Percentiles rank a stretch among this genome's conserved stretches.
Conservation (phyloP, 2,329 filamentous ascomycete species). For the Pseudogymnoascus sp. region DNA sequence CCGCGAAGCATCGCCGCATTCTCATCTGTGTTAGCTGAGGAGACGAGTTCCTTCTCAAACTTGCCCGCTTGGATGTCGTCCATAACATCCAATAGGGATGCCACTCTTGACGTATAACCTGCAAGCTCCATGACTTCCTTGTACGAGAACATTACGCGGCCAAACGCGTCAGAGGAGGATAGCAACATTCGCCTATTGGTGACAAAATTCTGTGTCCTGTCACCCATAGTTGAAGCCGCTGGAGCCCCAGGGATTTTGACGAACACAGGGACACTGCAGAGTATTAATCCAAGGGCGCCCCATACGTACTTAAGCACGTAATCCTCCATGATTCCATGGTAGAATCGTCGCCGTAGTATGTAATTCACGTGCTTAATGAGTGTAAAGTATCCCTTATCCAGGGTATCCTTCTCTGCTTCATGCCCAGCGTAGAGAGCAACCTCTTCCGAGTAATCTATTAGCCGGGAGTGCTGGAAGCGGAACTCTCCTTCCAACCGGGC, state of each 20-base stretch:
- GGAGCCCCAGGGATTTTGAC: conserved; percentile 73
- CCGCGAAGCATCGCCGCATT: conserved; percentile 78
- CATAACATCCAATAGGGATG: conserved; percentile 86
- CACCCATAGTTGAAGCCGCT: conserved; percentile 54
- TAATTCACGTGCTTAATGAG: conserved; percentile 98
- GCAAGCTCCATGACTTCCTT: conserved; percentile 95
- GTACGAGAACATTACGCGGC: conserved; percentile 95
- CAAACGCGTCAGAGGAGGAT: conserved; percentile 90
- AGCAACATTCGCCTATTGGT: conserved; percentile 89
- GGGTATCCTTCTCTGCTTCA: conserved; percentile 86
- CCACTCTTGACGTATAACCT: conserved; percentile 88
- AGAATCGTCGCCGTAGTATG: conserved; percentile 80
- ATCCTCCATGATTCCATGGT: conserved; percentile 99
- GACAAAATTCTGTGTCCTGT: conserved; percentile 71
- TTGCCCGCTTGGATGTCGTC: conserved; percentile 82
- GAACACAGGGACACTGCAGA: conserved; percentile 94
- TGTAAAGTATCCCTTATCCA: conserved; percentile 98
- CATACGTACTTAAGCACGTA: conserved; percentile 99
- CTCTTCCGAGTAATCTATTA: conserved; percentile 96
- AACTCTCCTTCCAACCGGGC: conserved; percentile 92
- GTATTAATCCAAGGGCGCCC: conserved; percentile 82
- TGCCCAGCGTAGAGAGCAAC: conserved; percentile 88
- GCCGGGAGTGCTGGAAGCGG: conserved; percentile 83
- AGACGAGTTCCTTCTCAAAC: conserved; percentile 95
- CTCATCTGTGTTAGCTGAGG: conserved; percentile 70